Evolutionary conservation across 148 eudicot species (phyloP).

Genomic region (Cornus suecica): DNA sequence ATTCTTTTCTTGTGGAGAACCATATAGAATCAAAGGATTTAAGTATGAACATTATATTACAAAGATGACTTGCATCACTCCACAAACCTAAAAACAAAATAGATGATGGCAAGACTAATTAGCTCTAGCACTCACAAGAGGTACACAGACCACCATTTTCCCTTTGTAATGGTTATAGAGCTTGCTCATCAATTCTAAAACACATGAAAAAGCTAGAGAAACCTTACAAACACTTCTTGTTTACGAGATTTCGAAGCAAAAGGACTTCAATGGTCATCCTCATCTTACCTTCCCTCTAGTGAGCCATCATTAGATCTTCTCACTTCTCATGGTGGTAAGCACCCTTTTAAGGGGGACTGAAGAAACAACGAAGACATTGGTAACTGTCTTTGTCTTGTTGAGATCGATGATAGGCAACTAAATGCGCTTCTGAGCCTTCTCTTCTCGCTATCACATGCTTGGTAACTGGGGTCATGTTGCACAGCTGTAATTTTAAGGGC

Average conservation of each 20-base stretch:
- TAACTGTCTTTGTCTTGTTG: slow-evolving; percentile 66
- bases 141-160: not conserved
- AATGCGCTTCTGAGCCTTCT: slow-evolving; percentile 59
- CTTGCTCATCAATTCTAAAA: not conserved
- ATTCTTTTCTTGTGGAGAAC: no score
- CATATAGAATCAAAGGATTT: no score
- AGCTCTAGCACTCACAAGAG: not conserved
- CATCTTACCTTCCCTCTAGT: slow-evolving; percentile 32
- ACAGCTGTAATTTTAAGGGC: slow-evolving; percentile 59
- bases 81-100: not conserved
- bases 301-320: slow-evolving; percentile 49
- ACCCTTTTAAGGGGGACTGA: slow-evolving; percentile 69
- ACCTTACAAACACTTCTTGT: slow-evolving; percentile 6
- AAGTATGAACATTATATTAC: not conserved
- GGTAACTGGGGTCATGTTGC: slow-evolving; percentile 48
- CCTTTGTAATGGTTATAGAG: not conserved
- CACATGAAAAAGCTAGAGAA: not conserved
- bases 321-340: slow-evolving; percentile 58
- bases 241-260: not conserved
- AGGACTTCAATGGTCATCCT: not conserved
- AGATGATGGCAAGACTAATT: not conserved
- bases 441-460: slow-evolving; percentile 51
- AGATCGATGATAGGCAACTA: slow-evolving; percentile 71
- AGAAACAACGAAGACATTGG: slow-evolving; percentile 74
- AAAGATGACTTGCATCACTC: not conserved